These are phyloP conservation scores for Trapa bicornis DNA, from an alignment of 345 rosid species.

Conservation along the genomic window DNA sequence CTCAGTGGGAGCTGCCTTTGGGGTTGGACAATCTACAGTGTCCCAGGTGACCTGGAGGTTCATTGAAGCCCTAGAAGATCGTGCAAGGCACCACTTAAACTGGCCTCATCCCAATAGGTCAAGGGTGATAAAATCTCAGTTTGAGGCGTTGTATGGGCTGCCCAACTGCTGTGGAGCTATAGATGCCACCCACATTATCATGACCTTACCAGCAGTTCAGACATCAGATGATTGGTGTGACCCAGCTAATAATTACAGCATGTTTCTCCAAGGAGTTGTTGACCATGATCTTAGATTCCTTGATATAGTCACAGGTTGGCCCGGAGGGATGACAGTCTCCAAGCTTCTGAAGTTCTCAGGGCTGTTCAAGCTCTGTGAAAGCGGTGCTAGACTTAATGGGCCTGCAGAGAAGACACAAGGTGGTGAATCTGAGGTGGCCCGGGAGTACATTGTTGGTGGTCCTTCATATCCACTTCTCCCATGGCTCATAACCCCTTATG, in stretches of 20 bases:
- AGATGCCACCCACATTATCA: conserved; percentile 75
- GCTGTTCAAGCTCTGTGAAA: conserved; percentile 56
- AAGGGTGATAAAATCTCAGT: conserved; percentile 54
- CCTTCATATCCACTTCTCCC: conserved; percentile 65
- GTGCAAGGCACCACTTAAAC: conserved; percentile 70
- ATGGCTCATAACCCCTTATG: conserved; percentile 81
- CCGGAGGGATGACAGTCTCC: conserved; percentile 72
- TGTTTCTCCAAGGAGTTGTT: conserved; percentile 79
- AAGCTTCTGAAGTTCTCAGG: conserved; percentile 65
- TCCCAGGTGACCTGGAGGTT: conserved; percentile 98
- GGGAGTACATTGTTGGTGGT: conserved; percentile 87
- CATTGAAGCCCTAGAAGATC: conserved; percentile 90
- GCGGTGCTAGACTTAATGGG: conserved; percentile 53
- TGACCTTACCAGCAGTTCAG: conserved; percentile 90
- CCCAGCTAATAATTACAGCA: conserved; percentile 73
- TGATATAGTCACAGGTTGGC: conserved; percentile 92
- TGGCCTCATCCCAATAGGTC: conserved; percentile 66
- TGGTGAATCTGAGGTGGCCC: conserved; percentile 26
- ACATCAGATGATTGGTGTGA: conserved; percentile 96
- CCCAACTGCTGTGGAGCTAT: conserved; percentile 87
- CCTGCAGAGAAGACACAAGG: conserved; percentile 20
- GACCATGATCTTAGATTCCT: conserved; percentile 88
- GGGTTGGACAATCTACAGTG: conserved; percentile 94
- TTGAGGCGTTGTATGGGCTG: conserved; percentile 53
- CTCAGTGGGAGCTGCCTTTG: conserved; percentile 79